A percentile compares a stretch with the other conserved stretches of the same genome.
phyloP scores from a whole-genome alignment of 805 yeast species.

The Sungouiozyma intestinalis region DNA sequence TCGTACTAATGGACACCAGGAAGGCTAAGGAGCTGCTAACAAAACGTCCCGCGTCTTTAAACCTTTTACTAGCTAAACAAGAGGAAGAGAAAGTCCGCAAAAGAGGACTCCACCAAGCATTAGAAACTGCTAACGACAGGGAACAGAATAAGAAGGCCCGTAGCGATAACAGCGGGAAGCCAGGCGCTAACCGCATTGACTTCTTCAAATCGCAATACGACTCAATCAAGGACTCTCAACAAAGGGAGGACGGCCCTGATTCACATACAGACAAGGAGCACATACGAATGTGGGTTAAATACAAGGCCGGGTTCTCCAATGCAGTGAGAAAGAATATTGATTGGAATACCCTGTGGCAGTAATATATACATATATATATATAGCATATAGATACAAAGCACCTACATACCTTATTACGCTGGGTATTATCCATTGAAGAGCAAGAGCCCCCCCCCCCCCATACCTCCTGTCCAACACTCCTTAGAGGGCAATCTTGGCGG shows the following conservation, averaged over 20 bases:
- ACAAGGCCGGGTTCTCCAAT: slow-evolving; percentile 83
- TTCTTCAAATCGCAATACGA: slow-evolving; percentile 38
- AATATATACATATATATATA: background rate
- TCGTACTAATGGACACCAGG: slow-evolving; percentile 19
- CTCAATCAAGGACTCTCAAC: slow-evolving; percentile 4
- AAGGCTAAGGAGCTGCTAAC: slow-evolving; percentile 15
- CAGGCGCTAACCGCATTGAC: slow-evolving; percentile 16
- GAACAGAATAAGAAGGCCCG: slow-evolving; percentile 10
- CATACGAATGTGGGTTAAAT: slow-evolving; percentile 65
- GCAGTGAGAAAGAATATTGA: slow-evolving; percentile 79
- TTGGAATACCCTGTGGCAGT: slow-evolving; percentile 54
- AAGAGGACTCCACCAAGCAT: slow-evolving; percentile 21
- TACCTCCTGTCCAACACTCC: too few species aligned
- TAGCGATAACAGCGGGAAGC: slow-evolving; percentile 12
- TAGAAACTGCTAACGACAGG: slow-evolving; percentile 9
- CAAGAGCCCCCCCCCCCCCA: too few species aligned
- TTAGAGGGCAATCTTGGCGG: too few species aligned
- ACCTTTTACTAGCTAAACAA: slow-evolving; percentile 20
- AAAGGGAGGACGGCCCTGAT: background rate
- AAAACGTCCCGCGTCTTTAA: slow-evolving; percentile 18
- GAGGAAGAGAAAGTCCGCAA: slow-evolving; percentile 26
- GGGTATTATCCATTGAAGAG: too few species aligned
- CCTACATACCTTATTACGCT: too few species aligned
- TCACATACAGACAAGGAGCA: slow-evolving; percentile 1
- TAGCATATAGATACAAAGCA: too few species aligned